phyloP scores from a whole-genome alignment of 2,329 filamentous ascomycete genomes.

The Trichothecium sympodiale region DNA sequence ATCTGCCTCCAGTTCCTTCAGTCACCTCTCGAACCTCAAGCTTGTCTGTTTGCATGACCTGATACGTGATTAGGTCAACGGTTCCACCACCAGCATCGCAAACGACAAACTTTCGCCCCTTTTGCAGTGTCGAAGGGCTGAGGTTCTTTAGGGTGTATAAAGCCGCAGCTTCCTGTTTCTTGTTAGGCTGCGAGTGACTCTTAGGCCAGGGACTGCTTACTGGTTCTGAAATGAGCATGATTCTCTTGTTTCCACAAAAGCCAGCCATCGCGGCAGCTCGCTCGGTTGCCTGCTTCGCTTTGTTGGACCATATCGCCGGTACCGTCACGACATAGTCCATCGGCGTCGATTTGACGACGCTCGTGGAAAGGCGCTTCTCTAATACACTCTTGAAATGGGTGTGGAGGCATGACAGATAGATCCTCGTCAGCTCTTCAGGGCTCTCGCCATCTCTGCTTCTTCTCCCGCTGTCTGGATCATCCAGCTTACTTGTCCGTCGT shows the following conservation, averaged over 20 bases:
- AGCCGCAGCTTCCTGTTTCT: slow-evolving; percentile 34
- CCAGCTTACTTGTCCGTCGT: slow-evolving; percentile 18
- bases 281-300: slow-evolving; percentile 38
- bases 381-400: slow-evolving; percentile 34
- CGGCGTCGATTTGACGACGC: slow-evolving; percentile 29
- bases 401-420: slow-evolving; percentile 36
- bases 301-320: slow-evolving; percentile 47
- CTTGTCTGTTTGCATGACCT: slow-evolving; percentile 28
- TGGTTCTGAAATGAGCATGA: slow-evolving; percentile 38
- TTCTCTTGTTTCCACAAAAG: slow-evolving; percentile 27
- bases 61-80: slow-evolving; percentile 42
- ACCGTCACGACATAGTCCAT: slow-evolving; percentile 46
- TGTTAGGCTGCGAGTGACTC: slow-evolving; percentile 7
- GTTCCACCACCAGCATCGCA: slow-evolving; percentile 45
- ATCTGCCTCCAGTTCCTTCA: slow-evolving; percentile 35
- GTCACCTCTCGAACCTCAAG: slow-evolving; percentile 37
- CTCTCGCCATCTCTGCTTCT: slow-evolving; percentile 20
- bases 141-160: slow-evolving; percentile 34
- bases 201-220: slow-evolving; percentile 11
- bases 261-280: slow-evolving; percentile 25
- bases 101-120: slow-evolving; percentile 37
- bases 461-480: slow-evolving; percentile 15
- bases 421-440: slow-evolving; percentile 22
- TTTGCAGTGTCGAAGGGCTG: slow-evolving; percentile 26
- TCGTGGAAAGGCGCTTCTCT: slow-evolving; percentile 26